Evolutionary conservation across 139 green algal genomes (phyloP), one percentile per base, ranked within the genome.

Genomic region (Coccomyxa sp.): DNA sequence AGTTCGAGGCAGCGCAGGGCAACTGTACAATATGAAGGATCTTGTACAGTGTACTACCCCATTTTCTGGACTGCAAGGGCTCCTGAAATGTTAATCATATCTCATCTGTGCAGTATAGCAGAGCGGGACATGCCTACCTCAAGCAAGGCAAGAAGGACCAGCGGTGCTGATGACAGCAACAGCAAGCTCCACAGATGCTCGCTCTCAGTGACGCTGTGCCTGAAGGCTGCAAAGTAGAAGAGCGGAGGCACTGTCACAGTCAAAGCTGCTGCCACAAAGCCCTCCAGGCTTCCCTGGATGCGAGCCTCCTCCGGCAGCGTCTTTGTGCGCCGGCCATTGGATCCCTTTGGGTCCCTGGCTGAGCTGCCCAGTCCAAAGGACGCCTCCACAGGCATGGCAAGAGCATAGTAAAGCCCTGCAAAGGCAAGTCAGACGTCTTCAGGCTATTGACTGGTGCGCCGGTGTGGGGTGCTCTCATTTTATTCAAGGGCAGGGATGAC

Each of bases 131-230:
- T 35, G 33, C 80, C 34, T 29, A 83, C 81, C 77, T 85, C 16
- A 54, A 95, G 72, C 22, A 85, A 76, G n/a, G 71, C 77, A 7
- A 97, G 71, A 31, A 89, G 84, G 3, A 94, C 75, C 16, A 90
- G 36, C 2, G 92, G 90, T 14, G 50, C 85, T 22, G 82, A 85
- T 0, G n/a, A 76, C 36, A 96, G 86, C 64, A 96, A 86, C 44
- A 96, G 80, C 55, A 95, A 33, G 73, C 83, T 88, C 89, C 93
- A 95, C 0, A 91, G 14, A 80, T 96, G 89, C 33, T 89, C 31
- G 76, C 82, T 82, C 16, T 91, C 41, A 6, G 71, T 34, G 29
- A 94, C 71, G 0, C 89, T 79, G 9, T 79, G 73, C 70, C 82
- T 82, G 84, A 97, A 90, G 22, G 93, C 86, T 9, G 83, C 88